A percentile compares a stretch with the other conserved stretches of the same genome.
Evolutionary conservation across 2,329 filamentous ascomycete species (phyloP).

Genomic region (Aspergillus sp.): DNA sequence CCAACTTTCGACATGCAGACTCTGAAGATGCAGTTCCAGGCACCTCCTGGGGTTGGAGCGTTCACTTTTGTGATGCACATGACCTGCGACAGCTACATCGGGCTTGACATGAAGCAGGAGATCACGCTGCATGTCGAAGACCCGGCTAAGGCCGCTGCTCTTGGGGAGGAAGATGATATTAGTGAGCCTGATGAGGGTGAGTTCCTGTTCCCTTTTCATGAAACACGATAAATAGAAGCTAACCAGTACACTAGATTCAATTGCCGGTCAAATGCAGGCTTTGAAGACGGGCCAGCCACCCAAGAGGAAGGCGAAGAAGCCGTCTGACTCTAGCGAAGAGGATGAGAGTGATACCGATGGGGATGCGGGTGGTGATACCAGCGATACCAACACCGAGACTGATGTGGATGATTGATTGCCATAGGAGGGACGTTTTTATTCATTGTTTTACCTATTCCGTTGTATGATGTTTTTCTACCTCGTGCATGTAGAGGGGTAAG

Average conservation of each 20-base stretch:
- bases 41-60: constrained; percentile 82
- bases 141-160: constrained; percentile 71
- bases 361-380: constrained; percentile 49
- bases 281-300: constrained; percentile 62
- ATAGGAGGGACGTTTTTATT: background rate
- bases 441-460: background rate
- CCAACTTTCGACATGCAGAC: constrained; percentile 95
- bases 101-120: constrained; percentile 87
- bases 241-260: constrained; percentile 55
- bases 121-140: constrained; percentile 86
- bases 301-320: constrained; percentile 53
- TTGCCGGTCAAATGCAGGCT: constrained; percentile 84
- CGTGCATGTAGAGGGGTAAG: background rate
- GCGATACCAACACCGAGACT: constrained; percentile 63
- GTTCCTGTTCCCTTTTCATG: constrained; percentile 26
- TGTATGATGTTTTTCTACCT: background rate
- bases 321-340: constrained; percentile 53
- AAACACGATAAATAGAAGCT: constrained; percentile 19
- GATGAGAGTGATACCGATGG: constrained; percentile 60
- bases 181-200: constrained; percentile 96
- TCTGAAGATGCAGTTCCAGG: constrained; percentile 93
- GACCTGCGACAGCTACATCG: constrained; percentile 89
- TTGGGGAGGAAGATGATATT: constrained; percentile 86
- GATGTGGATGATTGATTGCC: constrained; percentile 60
- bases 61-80: constrained; percentile 94